phyloP scores from a whole-genome alignment of 345 rosid genomes.

The Lumnitzera littorea region DNA sequence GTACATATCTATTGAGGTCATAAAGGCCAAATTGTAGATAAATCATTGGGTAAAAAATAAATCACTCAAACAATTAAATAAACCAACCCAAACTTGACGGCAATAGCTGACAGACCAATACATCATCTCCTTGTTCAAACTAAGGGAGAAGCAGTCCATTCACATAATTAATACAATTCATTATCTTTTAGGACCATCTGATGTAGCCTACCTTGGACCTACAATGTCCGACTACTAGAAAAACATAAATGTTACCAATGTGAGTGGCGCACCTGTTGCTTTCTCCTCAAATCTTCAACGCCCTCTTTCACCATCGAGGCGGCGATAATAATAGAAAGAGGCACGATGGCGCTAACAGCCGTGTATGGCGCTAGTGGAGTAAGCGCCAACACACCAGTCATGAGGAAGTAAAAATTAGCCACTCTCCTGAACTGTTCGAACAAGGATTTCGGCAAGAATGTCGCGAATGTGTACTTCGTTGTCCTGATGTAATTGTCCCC shows the following conservation, averaged over 20 bases:
- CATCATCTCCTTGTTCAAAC: too few species aligned
- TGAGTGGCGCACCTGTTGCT: slow-evolving; percentile 49
- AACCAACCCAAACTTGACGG: too few species aligned
- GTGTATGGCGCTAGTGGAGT: slow-evolving; percentile 73
- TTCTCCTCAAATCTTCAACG: slow-evolving; percentile 76
- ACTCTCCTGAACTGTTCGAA: slow-evolving; percentile 98
- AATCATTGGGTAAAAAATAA: too few species aligned
- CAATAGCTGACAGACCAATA: too few species aligned
- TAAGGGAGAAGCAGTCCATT: too few species aligned
- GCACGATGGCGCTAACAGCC: slow-evolving; percentile 65
- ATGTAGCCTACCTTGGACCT: too few species aligned
- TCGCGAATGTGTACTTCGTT: slow-evolving; percentile 60
- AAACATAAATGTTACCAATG: neutral
- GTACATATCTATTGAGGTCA: too few species aligned
- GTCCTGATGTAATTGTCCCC: slow-evolving; percentile 56
- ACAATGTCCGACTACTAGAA: neutral
- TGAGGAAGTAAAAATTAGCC: slow-evolving; percentile 83
- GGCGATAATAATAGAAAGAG: slow-evolving; percentile 63
- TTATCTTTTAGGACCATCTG: too few species aligned
- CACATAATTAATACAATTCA: too few species aligned
- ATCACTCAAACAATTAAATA: too few species aligned
- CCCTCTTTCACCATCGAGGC: slow-evolving; percentile 81
- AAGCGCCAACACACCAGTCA: slow-evolving; percentile 59
- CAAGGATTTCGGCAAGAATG: slow-evolving; percentile 84
- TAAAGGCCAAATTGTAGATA: too few species aligned